Evolutionary conservation across 768 basidiomycete species (phyloP).

Genomic region (Lentinus tigrinus): DNA sequence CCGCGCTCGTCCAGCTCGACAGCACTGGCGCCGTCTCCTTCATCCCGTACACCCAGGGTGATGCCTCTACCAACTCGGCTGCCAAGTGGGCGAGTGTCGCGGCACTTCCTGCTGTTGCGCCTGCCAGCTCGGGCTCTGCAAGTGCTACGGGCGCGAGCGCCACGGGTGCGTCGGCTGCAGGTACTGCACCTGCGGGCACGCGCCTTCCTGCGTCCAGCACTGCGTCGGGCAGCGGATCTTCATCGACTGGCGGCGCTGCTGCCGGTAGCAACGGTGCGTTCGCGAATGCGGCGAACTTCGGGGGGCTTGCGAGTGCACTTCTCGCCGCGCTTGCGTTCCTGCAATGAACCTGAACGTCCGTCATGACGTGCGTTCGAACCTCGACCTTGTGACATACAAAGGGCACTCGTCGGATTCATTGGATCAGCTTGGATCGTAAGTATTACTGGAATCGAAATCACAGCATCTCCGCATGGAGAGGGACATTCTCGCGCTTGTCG

Average conservation of each 20-base stretch:
- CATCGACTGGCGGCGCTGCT: background rate
- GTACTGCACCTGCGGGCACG: background rate
- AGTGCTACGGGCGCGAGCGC: background rate
- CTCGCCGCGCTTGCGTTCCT: constrained; percentile 5
- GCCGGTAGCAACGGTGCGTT: background rate
- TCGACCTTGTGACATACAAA: no score
- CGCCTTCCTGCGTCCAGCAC: background rate
- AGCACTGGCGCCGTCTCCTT: constrained; percentile 58
- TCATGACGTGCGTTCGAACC: background rate
- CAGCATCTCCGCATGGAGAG: background rate
- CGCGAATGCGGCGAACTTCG: background rate
- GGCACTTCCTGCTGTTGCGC: constrained; percentile 44
- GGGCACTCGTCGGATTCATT: no score
- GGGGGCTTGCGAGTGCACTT: background rate
- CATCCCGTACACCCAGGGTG: constrained; percentile 54
- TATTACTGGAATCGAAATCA: background rate
- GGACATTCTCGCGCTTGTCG: constrained; percentile 9
- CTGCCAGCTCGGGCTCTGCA: constrained; percentile 27
- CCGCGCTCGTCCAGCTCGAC: constrained; percentile 66
- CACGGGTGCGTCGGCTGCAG: background rate
- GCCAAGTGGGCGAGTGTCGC: constrained; percentile 50
- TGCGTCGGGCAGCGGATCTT: background rate
- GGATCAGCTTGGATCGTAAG: background rate
- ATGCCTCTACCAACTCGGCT: constrained; percentile 40
- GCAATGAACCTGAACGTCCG: background rate